phyloP scores from a whole-genome alignment of 2,329 filamentous ascomycete species.

The Sporothrix inflata region DNA sequence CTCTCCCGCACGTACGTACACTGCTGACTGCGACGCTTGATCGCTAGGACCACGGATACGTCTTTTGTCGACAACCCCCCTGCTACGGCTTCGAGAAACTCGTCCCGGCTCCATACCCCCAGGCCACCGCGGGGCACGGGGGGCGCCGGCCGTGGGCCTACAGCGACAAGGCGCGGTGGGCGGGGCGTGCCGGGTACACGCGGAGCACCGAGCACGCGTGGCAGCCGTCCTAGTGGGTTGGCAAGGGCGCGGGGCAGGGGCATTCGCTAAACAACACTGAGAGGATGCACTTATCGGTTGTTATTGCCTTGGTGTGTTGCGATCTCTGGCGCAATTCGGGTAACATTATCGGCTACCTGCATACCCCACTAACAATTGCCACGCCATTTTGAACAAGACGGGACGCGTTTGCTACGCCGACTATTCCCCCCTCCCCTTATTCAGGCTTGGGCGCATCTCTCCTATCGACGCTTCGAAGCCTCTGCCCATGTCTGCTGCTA shows the following conservation, averaged over 20 bases:
- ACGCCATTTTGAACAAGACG: background rate
- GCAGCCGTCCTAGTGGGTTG: constrained; percentile 50
- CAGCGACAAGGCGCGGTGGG: constrained; percentile 42
- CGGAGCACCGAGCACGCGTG: constrained; percentile 40
- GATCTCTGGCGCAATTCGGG: background rate
- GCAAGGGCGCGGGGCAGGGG: constrained; percentile 52
- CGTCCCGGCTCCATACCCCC: constrained; percentile 51
- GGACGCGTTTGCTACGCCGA: background rate
- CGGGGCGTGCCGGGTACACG: constrained; percentile 40
- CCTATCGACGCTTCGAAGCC: background rate
- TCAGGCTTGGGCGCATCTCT: background rate
- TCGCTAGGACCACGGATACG: constrained; percentile 79
- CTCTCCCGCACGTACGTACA: background rate
- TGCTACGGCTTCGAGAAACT: constrained; percentile 53
- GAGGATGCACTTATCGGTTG: background rate
- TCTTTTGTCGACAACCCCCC: constrained; percentile 86
- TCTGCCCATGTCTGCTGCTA: constrained; percentile 31
- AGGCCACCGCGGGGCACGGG: constrained; percentile 54
- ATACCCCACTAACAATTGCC: constrained; percentile 26
- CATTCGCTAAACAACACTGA: constrained; percentile 44
- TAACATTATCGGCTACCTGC: constrained; percentile 28
- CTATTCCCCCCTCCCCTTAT: background rate
- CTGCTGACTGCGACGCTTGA: background rate
- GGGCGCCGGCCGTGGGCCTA: constrained; percentile 45
- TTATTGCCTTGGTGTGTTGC: background rate